phyloP scores from a whole-genome alignment of 2,329 filamentous ascomycete genomes.

The Penicillium frequentans region DNA sequence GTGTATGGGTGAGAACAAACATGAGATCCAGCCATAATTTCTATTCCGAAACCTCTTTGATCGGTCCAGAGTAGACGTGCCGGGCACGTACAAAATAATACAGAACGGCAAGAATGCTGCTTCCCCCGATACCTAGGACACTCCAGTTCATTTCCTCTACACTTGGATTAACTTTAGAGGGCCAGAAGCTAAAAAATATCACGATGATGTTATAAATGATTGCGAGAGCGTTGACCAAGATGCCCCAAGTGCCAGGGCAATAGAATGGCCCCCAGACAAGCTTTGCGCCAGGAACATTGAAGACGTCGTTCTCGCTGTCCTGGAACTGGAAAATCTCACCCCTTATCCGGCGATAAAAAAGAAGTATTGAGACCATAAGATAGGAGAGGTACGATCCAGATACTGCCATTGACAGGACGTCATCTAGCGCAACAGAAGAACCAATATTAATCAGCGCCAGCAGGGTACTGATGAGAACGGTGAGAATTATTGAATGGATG shows the following conservation, averaged over 20 bases:
- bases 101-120: conserved; percentile 40
- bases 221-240: conserved; percentile 46
- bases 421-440: conserved; percentile 32
- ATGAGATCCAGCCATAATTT: too few species aligned
- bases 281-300: conserved; percentile 28
- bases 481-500: conserved; percentile 24
- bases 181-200: conserved; percentile 54
- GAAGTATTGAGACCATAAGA: background rate
- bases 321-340: background rate
- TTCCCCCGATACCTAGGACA: conserved; percentile 43
- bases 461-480: background rate
- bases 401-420: conserved; percentile 10
- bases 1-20: too few species aligned
- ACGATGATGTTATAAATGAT: conserved; percentile 48
- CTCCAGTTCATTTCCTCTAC: conserved; percentile 49
- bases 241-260: conserved; percentile 34
- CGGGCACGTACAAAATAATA: conserved; percentile 42
- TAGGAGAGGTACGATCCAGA: conserved; percentile 8
- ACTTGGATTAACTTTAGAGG: conserved; percentile 36
- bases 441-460: conserved; percentile 36
- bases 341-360: background rate
- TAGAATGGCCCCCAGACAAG: conserved; percentile 33
- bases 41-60: too few species aligned
- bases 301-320: conserved; percentile 2
- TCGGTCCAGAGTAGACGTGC: conserved; percentile 26